phyloP scores from a whole-genome alignment of 441 rosid species.

The Pelargonium fulgidum region DNA sequence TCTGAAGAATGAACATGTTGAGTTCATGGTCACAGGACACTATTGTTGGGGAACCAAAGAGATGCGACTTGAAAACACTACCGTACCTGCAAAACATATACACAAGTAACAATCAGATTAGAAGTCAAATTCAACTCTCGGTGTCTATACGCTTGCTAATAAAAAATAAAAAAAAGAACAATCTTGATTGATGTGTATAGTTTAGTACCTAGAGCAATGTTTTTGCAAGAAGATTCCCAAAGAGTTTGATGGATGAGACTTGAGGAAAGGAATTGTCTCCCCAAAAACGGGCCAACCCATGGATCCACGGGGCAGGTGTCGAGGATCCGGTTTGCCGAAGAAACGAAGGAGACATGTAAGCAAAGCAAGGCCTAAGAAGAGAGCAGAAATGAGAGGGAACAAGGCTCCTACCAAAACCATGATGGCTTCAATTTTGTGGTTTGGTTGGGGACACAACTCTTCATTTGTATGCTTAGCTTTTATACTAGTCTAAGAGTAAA shows the following conservation, averaged over 20 bases:
- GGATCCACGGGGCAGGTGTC: slow-evolving; percentile 44
- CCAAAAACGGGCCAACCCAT: slow-evolving; percentile 83
- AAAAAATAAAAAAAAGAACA: too few species aligned
- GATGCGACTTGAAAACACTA: slow-evolving; percentile 63
- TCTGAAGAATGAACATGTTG: slow-evolving; percentile 70
- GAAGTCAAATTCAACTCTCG: too few species aligned
- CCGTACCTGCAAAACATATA: slow-evolving; percentile 63
- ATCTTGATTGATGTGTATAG: too few species aligned
- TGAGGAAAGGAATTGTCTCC: slow-evolving; percentile 63
- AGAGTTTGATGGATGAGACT: slow-evolving; percentile 66
- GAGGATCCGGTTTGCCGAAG: slow-evolving; percentile 16
- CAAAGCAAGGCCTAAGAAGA: slow-evolving; percentile 30
- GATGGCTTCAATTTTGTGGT: too few species aligned
- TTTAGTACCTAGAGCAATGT: slow-evolving; percentile 46
- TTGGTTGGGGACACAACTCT: too few species aligned
- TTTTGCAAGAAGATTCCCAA: slow-evolving; percentile 56
- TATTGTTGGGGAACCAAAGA: slow-evolving; percentile 70
- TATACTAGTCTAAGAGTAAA: too few species aligned
- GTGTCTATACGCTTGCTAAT: too few species aligned
- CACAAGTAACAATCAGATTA: too few species aligned
- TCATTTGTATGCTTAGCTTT: too few species aligned
- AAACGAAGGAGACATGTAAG: slow-evolving; percentile 13
- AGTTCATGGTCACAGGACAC: slow-evolving; percentile 83
- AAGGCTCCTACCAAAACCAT: too few species aligned
- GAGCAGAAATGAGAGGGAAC: slow-evolving; percentile 12